Base-by-base conservation (phyloP, 352 stramenopile species). In the Phytopythium helicoides region DNA sequence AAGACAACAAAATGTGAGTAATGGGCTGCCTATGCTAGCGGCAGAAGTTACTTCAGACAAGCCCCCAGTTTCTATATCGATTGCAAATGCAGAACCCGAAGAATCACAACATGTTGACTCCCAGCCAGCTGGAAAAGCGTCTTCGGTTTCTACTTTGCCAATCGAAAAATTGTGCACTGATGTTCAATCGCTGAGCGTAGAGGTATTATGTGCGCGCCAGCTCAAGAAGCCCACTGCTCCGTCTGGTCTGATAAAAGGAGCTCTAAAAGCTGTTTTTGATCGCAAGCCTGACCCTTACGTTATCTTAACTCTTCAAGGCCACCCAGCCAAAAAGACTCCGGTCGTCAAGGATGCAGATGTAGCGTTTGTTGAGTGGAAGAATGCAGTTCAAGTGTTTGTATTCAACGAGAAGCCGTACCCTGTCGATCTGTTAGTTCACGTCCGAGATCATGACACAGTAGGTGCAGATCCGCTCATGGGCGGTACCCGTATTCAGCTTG, bases 201-300 rank as follows among this genome's bases (percentile, higher is more conserved):
- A 80, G 47, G 38, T 66, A 1, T 35, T 80, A 0, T 80, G 59
- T 12, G 66, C 54, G 3, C 58, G 64, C 18, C 63, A 73, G 42
- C 31, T 80, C 4, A 23, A 47, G 2, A 66, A 60, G 31, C 66
- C 70, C 16, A 64, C n/a, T 5, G 34, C 39, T 10, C 23, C 25
- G 11, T 47, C 40, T 15, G 59, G 56, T 14, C 40, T 58, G 1
- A 50, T 64, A 1, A 76, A 74, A 54, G 58, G 49, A 4, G 22
- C 73, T 45, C n/a, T 76, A 12, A 75, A 80, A 40, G 52, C 70
- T 19, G 7, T 76, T 1, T 73, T 79, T 40, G 73, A 85, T 39
- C 53, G 63, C 36, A 70, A 66, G 18, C 59, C 73, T 3, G 73
- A 85, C 26, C 70, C 73, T 19, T 85, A 80, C 34, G 73, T 76